These are phyloP conservation scores for Carex littledalei DNA, from an alignment of 176 grass and related monocot species.

Conservation along the genomic window DNA sequence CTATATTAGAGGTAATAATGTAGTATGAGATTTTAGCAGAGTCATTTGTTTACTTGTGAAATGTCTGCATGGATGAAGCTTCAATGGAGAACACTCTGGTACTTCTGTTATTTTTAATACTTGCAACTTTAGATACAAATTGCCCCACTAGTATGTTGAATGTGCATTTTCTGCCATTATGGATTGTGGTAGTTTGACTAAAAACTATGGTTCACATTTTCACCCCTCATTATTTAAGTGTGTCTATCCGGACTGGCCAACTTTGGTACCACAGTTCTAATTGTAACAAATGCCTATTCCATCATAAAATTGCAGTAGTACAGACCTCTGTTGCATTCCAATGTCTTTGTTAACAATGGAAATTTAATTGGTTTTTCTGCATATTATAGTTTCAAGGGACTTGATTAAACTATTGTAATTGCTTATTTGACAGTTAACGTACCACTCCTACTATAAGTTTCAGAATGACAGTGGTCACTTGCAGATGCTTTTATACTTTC, in stretches of 20 bases:
- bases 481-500: slow-evolving; percentile 1
- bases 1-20: background rate
- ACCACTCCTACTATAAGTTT: slow-evolving; percentile 29
- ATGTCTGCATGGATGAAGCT: background rate
- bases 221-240: background rate
- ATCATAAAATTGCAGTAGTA: background rate
- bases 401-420: background rate
- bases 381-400: background rate
- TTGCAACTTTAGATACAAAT: background rate
- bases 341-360: background rate
- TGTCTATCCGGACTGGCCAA: background rate
- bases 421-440: background rate
- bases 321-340: background rate
- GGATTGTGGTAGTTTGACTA: background rate
- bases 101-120: background rate
- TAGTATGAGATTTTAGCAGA: background rate
- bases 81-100: background rate
- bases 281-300: background rate
- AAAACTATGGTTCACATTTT: background rate
- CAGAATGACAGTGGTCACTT: slow-evolving; percentile 36
- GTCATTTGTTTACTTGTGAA: background rate
- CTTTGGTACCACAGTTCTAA: background rate
- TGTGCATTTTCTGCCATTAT: background rate
- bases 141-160: background rate
- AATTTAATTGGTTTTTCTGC: background rate